Evolutionary conservation across 176 grass and related monocot genomes (phyloP), one percentile per base, ranked within the genome.

Genomic region (Thinopyrum elongatum): DNA sequence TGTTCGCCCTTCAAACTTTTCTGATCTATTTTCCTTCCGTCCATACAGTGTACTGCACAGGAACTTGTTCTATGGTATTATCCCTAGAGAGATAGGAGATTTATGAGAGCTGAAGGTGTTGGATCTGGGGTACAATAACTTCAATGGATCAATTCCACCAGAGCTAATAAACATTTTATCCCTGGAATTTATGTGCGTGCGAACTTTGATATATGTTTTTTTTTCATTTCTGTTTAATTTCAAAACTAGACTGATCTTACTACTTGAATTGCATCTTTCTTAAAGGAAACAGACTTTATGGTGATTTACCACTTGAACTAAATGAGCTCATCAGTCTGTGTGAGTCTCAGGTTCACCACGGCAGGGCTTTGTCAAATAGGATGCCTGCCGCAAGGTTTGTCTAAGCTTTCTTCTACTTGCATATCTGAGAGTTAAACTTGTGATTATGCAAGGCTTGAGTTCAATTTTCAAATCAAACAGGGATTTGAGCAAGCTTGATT

Each of bases 71-170:
- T 90, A 61, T 86, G 92, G 83, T 26, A 39, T 39, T 39, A 39
- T 39, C 38, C 38, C 38, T 39, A 39, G 38, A 39, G 38, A 39
- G 38, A 39, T 93, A 59, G 74, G 75, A 70, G 16, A 84, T 79
- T 73, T 93, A 12, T 30, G 83, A 2, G 71, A 84, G 31, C 33
- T 93, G 55, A 85, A 84, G 69, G 29, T 90, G 29, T 90, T 93
- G 86, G 83, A 90, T 76, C 47, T 90, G 10, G 88, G 86, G 39
- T 85, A 84, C 63, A 91, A 88, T 86, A 84, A 86, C 83, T 87
- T 90, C 38, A 90, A 11, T 17, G 92, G 82, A 80, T 51, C 62
- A 33, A 59, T 93, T 76, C 88, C 88, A 38, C 80, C 79, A 64
- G 83, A 84, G 7, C 35, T 90, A 44, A 35, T 53, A 84, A 86